Evolutionary conservation across 1,284 basidiomycete genomes (phyloP).

Genomic region (Tilletia caries): DNA sequence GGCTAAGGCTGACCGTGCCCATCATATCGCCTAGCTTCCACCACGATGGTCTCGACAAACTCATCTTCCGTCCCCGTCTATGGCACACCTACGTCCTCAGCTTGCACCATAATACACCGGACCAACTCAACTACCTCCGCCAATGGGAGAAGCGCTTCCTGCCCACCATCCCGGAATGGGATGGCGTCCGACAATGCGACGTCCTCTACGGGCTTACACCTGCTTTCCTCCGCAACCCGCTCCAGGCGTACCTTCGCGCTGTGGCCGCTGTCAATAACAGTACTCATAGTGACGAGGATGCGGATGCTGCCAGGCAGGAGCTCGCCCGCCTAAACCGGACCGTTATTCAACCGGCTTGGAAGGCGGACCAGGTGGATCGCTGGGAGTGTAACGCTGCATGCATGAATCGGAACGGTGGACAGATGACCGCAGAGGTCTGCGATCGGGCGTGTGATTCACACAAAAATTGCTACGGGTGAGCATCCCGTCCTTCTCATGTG

Average conservation of each 20-base stretch:
- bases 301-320: not conserved
- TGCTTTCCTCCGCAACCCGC: not conserved
- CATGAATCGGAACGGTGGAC: not conserved
- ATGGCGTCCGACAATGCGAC: conserved; percentile 9
- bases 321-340: not conserved
- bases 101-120: not conserved
- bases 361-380: not conserved
- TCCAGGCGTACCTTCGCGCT: not conserved
- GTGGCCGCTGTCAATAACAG: not conserved
- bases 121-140: not conserved
- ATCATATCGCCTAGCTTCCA: too few species aligned
- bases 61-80: conserved; percentile 7
- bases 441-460: not conserved
- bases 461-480: not conserved
- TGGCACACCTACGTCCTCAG: conserved; percentile 9
- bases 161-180: conserved; percentile 1
- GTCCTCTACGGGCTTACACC: conserved; percentile 2
- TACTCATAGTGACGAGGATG: too few species aligned
- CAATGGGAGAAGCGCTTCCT: conserved; percentile 6
- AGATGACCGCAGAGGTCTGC: not conserved
- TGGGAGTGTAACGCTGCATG: not conserved
- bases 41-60: conserved; percentile 10
- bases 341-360: too few species aligned
- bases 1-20: too few species aligned
- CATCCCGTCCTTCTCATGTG: not conserved